Conservation (phyloP, 441 rosid genomes). For the Eruca vesicaria region DNA sequence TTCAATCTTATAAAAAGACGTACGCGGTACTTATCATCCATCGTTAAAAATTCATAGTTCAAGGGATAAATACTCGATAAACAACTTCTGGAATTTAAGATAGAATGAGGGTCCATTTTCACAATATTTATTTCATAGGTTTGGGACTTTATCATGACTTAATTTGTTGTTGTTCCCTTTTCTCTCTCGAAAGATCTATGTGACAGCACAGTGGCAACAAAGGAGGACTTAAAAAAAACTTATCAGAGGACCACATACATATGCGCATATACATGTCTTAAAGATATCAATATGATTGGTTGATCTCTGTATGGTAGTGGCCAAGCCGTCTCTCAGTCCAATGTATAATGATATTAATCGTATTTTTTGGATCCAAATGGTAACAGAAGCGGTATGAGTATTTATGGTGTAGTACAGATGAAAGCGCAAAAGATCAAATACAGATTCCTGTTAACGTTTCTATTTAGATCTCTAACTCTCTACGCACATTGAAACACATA, state of each 20-base stretch:
- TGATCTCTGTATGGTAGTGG: slow-evolving; percentile 20
- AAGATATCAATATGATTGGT: slow-evolving; percentile 25
- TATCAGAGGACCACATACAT: slow-evolving; percentile 35
- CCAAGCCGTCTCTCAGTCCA: slow-evolving; percentile 33
- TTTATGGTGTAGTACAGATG: neutral
- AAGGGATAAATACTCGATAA: neutral
- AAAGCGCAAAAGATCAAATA: neutral
- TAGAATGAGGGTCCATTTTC: slow-evolving; percentile 3
- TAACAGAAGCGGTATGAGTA: neutral
- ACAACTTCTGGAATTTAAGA: neutral
- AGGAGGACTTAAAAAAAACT: neutral
- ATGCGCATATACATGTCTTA: slow-evolving; percentile 12
- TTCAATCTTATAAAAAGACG: neutral
- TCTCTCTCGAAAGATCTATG: slow-evolving; percentile 22
- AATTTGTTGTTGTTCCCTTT: neutral
- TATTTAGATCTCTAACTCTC: neutral
- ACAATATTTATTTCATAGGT: slow-evolving; percentile 8
- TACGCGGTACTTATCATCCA: neutral
- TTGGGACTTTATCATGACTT: slow-evolving; percentile 12
- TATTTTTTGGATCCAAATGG: slow-evolving; percentile 9
- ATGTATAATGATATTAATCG: slow-evolving; percentile 4
- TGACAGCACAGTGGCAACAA: slow-evolving; percentile 29
- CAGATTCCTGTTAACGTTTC: neutral
- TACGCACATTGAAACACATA: neutral
- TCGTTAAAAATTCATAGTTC: neutral